phyloP scores from a whole-genome alignment of 1,284 basidiomycete species.

The Sanguinoderma infundibulare region DNA sequence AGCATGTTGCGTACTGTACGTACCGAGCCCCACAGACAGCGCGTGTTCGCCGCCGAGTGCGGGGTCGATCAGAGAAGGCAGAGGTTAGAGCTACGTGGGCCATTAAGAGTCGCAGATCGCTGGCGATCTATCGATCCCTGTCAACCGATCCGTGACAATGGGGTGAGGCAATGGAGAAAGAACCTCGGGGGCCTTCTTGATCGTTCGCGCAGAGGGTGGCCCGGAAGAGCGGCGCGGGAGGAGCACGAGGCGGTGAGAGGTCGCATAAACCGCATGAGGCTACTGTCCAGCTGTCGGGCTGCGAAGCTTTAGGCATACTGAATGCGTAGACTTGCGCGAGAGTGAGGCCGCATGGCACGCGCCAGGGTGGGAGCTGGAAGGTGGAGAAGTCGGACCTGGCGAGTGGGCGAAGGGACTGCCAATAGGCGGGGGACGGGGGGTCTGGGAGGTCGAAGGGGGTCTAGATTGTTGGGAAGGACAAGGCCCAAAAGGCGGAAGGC shows the following conservation, averaged over 20 bases:
- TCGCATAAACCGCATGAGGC: slow-evolving; percentile 20
- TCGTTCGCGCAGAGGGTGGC: not conserved
- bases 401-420: slow-evolving; percentile 6
- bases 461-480: not conserved
- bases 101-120: slow-evolving; percentile 14
- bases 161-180: slow-evolving; percentile 5
- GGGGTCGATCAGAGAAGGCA: slow-evolving; percentile 4
- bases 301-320: slow-evolving; percentile 27
- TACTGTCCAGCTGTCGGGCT: slow-evolving; percentile 16
- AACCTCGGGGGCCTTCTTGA: not conserved
- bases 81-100: slow-evolving; percentile 6
- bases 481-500: not conserved
- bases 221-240: slow-evolving; percentile 2
- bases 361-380: not conserved
- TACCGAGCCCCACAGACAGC: not conserved
- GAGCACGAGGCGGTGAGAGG: slow-evolving; percentile 1
- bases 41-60: not conserved
- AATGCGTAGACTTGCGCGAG: slow-evolving; percentile 22
- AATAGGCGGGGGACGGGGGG: not conserved
- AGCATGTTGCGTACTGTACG: not conserved
- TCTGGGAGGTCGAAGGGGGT: not conserved
- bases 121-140: slow-evolving; percentile 13
- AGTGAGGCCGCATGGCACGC: slow-evolving; percentile 15
- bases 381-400: slow-evolving; percentile 2
- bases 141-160: slow-evolving; percentile 13